phyloP scores from a whole-genome alignment of 805 yeast species.

The Grigorovia humatica region DNA sequence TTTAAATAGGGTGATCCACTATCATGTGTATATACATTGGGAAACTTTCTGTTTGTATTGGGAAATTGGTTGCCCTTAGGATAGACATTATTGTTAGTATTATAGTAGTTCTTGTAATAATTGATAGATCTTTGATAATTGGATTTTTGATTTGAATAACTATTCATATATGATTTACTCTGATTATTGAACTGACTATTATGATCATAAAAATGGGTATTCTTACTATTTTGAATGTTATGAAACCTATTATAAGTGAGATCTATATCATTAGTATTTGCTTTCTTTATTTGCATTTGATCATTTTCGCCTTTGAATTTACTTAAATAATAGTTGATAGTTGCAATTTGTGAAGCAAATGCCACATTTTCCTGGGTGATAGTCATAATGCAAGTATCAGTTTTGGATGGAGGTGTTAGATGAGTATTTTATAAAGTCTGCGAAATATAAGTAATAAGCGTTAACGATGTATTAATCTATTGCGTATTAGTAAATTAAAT shows the following conservation, averaged over 20 bases:
- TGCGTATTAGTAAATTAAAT: too few species aligned
- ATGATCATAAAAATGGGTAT: constrained; percentile 5
- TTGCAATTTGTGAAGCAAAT: not conserved
- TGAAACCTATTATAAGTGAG: constrained; percentile 5
- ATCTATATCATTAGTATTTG: not conserved
- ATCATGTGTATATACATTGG: constrained; percentile 2
- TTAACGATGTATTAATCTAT: too few species aligned
- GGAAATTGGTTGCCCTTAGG: not conserved
- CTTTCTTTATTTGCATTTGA: not conserved
- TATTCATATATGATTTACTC: constrained; percentile 4
- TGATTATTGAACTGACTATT: constrained; percentile 3
- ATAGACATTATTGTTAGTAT: constrained; percentile 5
- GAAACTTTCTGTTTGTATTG: not conserved
- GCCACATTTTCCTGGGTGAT: not conserved
- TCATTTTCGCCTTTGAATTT: not conserved
- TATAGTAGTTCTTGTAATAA: not conserved
- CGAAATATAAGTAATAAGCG: too few species aligned
- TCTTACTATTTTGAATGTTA: constrained; percentile 2
- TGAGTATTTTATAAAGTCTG: too few species aligned
- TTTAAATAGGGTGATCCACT: constrained; percentile 2
- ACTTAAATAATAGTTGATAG: not conserved
- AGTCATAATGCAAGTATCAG: not conserved
- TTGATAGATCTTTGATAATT: constrained; percentile 4
- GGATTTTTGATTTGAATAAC: constrained; percentile 3
- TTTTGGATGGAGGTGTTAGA: too few species aligned